Evolutionary conservation across 2,329 filamentous ascomycete genomes (phyloP), one percentile per base, ranked within the genome.

Genomic region (Furcasterigmium furcatum): DNA sequence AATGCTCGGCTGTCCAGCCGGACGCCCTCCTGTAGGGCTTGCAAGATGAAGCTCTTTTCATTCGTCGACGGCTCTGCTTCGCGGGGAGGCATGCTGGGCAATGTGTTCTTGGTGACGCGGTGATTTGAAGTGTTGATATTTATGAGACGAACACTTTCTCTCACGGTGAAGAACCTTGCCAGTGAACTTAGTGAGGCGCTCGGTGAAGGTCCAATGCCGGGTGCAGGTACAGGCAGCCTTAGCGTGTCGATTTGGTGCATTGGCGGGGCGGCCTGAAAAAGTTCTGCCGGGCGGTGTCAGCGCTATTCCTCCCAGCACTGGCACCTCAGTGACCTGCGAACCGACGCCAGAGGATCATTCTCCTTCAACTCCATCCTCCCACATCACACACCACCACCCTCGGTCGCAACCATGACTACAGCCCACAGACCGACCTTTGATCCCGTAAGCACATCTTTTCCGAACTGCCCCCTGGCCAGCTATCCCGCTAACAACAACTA

Each of bases 391-490:
- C 12, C 24, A 5, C n/a, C 12, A 29, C 9, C 16, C 24, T 12
- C 18, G n/a, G 9, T 8, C 39, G 24, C 55, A 19, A 55, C 47
- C 30, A 85, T 86, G 82, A 85, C 82, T 53, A 80, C 76, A 68
- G 82, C 82, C 35, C 82, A 86, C 55, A 87, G 94, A 71, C 94
- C 94, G 46, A 99, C 94, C 0, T 99, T 99, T 63, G 94, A 99
- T 66, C 94, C 94, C 54, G 88, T 91, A 79, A 53, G 76, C n/a
- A n/a, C n/a, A n/a, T n/a, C n/a, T n/a, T n/a, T n/a, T n/a, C n/a
- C n/a, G n/a, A n/a, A n/a, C n/a, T n/a, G n/a, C n/a, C 21, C 32
- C 39, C 14, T 44, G 41, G 20, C 61, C 66, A 58, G 68, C 51
- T 34, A 19, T 52, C 50, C 46, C 52, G n/a, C n/a, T n/a, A n/a